Conservation (phyloP, 495 filamentous ascomycete species). For the Elaphomyces granulatus region DNA sequence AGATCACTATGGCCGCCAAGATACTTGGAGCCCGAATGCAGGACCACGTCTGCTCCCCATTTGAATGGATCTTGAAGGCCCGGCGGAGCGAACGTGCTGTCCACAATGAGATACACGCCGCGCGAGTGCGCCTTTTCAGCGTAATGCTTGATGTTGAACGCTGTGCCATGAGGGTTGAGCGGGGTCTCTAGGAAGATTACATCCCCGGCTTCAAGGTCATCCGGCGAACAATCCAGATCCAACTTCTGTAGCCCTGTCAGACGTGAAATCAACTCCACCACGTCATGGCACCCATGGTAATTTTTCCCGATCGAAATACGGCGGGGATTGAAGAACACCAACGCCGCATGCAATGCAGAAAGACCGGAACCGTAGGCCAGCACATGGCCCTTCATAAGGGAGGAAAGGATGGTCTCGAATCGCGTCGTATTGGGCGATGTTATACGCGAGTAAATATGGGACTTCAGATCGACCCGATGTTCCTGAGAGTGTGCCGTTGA, state of each 20-base stretch:
- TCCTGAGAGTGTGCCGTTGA: background rate
- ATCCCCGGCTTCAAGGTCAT: constrained; percentile 45
- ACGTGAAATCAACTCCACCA: constrained; percentile 44
- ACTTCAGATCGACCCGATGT: background rate
- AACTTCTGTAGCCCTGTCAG: constrained; percentile 46
- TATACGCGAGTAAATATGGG: constrained; percentile 53
- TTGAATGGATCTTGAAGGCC: constrained; percentile 72
- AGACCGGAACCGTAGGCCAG: constrained; percentile 60
- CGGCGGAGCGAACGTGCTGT: constrained; percentile 88
- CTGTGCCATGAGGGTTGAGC: constrained; percentile 61
- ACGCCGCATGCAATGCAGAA: constrained; percentile 60
- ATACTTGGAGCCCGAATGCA: constrained; percentile 93
- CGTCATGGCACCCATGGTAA: constrained; percentile 70
- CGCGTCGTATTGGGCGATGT: constrained; percentile 51
- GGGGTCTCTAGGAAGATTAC: constrained; percentile 75
- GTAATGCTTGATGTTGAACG: constrained; percentile 41
- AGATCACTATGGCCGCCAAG: constrained; percentile 88
- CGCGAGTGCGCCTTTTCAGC: constrained; percentile 49
- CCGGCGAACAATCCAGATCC: constrained; percentile 32
- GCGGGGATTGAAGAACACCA: constrained; percentile 51
- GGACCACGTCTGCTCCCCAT: constrained; percentile 66
- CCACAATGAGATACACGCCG: constrained; percentile 69
- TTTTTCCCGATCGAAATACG: constrained; percentile 53
- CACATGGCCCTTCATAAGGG: constrained; percentile 43
- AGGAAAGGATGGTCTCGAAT: constrained; percentile 51